Conservation (phyloP, 23 red algal genomes). For the Gracilaria gracilis region DNA sequence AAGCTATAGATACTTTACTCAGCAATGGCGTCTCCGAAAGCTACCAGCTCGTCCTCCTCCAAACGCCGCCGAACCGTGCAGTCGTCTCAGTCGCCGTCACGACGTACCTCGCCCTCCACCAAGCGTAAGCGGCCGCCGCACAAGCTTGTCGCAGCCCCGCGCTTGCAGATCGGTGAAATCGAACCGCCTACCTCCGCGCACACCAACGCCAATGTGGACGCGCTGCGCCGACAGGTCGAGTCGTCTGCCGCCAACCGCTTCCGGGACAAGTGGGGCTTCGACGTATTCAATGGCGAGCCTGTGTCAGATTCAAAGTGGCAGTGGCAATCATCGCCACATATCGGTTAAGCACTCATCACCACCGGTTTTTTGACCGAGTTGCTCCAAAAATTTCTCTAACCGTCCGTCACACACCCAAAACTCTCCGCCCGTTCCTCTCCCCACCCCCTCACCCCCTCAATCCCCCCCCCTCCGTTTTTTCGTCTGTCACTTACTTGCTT, state of each 20-base stretch:
- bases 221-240: constrained; percentile 10
- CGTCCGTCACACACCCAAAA: background rate
- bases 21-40: background rate
- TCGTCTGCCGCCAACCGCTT: constrained; percentile 14
- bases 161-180: background rate
- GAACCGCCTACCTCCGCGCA: background rate
- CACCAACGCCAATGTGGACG: constrained; percentile 18
- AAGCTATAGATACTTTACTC: no score
- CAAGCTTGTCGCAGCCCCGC: background rate
- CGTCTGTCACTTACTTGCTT: background rate
- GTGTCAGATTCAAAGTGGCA: constrained; percentile 14
- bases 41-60: background rate
- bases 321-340: constrained; percentile 4
- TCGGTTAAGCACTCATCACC: background rate
- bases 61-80: background rate
- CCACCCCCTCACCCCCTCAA: no score
- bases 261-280: constrained; percentile 41
- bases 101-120: background rate
- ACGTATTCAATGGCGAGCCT: background rate
- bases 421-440: background rate
- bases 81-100: background rate
- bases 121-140: background rate
- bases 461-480: background rate
- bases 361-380: background rate
- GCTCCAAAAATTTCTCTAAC: background rate